Percentiles rank a stretch among this genome's conserved stretches.
Evolutionary conservation across 148 eudicot species (phyloP).

Genomic region (Amaranthus cruentus): DNA sequence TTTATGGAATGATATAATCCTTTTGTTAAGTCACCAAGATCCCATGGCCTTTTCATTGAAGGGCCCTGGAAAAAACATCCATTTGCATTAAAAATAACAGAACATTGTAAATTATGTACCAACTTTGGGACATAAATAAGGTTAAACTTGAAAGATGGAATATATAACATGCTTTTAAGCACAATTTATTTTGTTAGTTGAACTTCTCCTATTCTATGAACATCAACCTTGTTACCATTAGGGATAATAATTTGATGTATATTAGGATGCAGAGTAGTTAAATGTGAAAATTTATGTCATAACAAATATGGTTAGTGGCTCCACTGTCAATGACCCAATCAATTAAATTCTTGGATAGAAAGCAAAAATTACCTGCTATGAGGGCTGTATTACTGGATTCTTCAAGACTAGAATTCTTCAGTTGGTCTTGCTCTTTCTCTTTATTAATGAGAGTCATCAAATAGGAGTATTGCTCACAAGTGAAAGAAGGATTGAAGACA

Average conservation of each 20-base stretch:
- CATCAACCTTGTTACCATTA: neutral
- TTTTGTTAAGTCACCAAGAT: neutral
- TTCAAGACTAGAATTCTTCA: too few species aligned
- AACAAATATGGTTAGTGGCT: neutral
- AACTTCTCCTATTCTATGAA: neutral
- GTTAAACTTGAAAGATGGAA: neutral
- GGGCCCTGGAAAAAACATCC: too few species aligned
- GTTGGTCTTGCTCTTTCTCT: too few species aligned
- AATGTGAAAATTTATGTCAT: neutral
- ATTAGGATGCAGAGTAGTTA: neutral
- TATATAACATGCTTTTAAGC: neutral
- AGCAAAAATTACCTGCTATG: neutral
- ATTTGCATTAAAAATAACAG: too few species aligned
- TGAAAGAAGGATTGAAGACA: too few species aligned
- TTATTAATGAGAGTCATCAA: too few species aligned
- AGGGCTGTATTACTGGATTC: neutral
- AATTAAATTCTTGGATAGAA: rapidly evolving
- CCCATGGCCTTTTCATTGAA: neutral
- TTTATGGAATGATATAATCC: too few species aligned
- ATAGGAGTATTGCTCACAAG: too few species aligned
- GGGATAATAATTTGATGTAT: neutral
- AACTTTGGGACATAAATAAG: neutral
- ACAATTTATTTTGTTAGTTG: neutral
- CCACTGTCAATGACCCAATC: neutral
- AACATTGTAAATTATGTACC: too few species aligned